Conservation (phyloP, 768 basidiomycete species). For the Botryobasidium botryosum region DNA sequence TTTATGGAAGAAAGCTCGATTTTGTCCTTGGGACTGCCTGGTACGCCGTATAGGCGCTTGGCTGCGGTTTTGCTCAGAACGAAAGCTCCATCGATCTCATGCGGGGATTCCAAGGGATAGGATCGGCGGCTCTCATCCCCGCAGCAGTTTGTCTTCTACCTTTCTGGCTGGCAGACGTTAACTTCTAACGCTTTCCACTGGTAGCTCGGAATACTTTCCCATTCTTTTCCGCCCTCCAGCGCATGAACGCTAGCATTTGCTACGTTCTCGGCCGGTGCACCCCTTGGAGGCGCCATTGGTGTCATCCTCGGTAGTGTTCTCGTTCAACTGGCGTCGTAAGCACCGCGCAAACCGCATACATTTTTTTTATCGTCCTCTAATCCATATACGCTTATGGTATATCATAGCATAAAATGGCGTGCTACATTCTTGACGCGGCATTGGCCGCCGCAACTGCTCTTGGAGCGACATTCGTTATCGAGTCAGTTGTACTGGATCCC, state of each 20-base stretch:
- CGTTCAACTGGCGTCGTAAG: conserved; percentile 33
- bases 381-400: background rate
- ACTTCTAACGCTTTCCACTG: no score
- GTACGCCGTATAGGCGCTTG: conserved; percentile 41
- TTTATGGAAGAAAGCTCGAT: conserved; percentile 52
- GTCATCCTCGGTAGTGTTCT: conserved; percentile 55
- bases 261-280: conserved; percentile 70
- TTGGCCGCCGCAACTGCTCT: conserved; percentile 4
- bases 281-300: conserved; percentile 62
- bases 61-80: conserved; percentile 46
- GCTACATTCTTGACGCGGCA: conserved; percentile 31
- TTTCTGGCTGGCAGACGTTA: conserved; percentile 55
- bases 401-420: conserved; percentile 37
- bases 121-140: conserved; percentile 57
- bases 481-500: conserved; percentile 29
- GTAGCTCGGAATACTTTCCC: no score
- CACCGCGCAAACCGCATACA: background rate
- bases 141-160: conserved; percentile 56
- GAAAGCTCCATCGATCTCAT: conserved; percentile 44
- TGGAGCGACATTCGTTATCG: conserved; percentile 42
- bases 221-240: no score
- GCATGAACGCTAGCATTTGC: conserved; percentile 66
- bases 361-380: background rate
- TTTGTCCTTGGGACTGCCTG: conserved; percentile 44
- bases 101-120: conserved; percentile 67